phyloP scores from a whole-genome alignment of 140 eudicot species.

The Anethum foeniculum region DNA sequence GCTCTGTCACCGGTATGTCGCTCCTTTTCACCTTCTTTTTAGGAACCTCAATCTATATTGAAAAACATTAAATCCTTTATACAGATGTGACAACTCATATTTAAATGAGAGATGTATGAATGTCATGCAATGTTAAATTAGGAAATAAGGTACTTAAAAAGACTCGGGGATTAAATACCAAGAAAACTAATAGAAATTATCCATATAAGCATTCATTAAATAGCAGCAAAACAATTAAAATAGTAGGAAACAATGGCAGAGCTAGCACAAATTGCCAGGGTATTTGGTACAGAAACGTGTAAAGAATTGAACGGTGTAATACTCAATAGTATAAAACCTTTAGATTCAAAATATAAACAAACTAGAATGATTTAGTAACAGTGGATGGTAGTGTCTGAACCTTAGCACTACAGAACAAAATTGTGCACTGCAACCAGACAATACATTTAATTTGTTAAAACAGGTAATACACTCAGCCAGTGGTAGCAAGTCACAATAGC shows the following conservation, averaged over 20 bases:
- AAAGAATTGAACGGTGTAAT: not conserved
- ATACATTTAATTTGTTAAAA: too few relatives aligned
- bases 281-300: too few relatives aligned
- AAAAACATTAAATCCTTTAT: not conserved
- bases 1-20: slow-evolving; percentile 57
- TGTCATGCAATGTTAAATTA: not conserved
- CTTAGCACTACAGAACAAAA: not conserved
- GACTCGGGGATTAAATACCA: not conserved
- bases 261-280: not conserved
- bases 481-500: not conserved
- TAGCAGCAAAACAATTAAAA: not conserved
- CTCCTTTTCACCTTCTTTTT: slow-evolving; percentile 79
- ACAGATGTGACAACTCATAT: not conserved
- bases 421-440: not conserved
- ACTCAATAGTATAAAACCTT: not conserved
- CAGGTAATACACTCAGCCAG: not conserved
- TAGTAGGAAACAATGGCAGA: not conserved
- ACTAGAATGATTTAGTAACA: not conserved
- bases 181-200: too few relatives aligned
- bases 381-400: not conserved
- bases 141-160: not conserved
- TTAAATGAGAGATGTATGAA: not conserved
- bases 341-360: not conserved
- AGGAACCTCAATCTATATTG: slow-evolving; percentile 61
- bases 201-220: not conserved